Evolutionary conservation across 106 monocot species (phyloP).

Genomic region (Vanilla planifolia): DNA sequence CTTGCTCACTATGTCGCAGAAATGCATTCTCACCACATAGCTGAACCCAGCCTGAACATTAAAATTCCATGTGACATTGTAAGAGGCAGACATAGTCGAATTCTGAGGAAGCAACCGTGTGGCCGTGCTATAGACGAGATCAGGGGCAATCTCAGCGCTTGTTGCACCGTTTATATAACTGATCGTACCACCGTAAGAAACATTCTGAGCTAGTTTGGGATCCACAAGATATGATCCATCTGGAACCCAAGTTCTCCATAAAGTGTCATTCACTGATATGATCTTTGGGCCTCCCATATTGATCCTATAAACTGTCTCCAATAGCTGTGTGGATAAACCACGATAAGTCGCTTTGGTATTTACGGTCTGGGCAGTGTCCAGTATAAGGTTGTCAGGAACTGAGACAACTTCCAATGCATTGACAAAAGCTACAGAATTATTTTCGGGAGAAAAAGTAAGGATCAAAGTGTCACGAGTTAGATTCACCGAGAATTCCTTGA

Average conservation of each 20-base stretch:
- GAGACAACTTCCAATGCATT: constrained; percentile 10
- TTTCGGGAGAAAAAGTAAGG: constrained; percentile 2
- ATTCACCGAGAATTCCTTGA: constrained; percentile 9
- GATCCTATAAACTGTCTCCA: constrained; percentile 68
- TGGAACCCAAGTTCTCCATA: constrained; percentile 60
- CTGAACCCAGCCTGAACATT: constrained; percentile 23
- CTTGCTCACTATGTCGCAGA: constrained; percentile 73
- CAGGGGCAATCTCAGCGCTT: constrained; percentile 47
- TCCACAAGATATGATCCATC: constrained; percentile 33
- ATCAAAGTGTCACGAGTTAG: not conserved
- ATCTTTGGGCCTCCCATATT: constrained; percentile 64
- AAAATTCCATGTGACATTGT: constrained; percentile 80
- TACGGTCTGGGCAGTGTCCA: constrained; percentile 28
- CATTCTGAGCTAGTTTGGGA: constrained; percentile 6
- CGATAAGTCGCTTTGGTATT: constrained; percentile 16
- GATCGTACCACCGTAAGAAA: not conserved
- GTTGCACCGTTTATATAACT: constrained; percentile 17
- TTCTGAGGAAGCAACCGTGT: constrained; percentile 15
- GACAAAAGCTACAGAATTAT: constrained; percentile 5
- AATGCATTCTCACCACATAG: constrained; percentile 66
- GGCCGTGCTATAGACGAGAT: constrained; percentile 39
- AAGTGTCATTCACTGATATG: constrained; percentile 43
- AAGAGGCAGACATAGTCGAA: constrained; percentile 1
- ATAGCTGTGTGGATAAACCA: constrained; percentile 25
- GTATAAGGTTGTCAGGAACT: constrained; percentile 35